These are phyloP conservation scores for Amesomyces nigricolor DNA, from an alignment of 2,329 filamentous ascomycete genomes.

Conservation along the genomic window DNA sequence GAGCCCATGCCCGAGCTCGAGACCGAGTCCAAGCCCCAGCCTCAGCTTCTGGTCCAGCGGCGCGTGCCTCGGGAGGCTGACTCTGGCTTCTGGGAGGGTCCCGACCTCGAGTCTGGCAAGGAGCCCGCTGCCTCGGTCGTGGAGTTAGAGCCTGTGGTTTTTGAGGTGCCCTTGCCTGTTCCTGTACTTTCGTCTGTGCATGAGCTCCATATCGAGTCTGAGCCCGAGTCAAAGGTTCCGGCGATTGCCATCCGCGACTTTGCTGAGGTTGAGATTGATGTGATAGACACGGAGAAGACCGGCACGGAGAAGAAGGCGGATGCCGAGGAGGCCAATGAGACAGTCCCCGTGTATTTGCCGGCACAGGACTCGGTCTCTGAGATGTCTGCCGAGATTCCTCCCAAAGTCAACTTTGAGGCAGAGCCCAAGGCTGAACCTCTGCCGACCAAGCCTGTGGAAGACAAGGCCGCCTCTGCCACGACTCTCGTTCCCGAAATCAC, in stretches of 20 bases:
- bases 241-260: constrained; percentile 17
- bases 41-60: not conserved
- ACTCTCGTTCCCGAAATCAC: constrained; percentile 1
- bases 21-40: not conserved
- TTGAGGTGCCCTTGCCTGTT: not conserved
- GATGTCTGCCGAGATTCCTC: not conserved
- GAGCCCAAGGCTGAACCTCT: constrained; percentile 5
- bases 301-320: constrained; percentile 6
- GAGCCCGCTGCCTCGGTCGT: constrained; percentile 12
- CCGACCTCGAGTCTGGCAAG: constrained; percentile 16
- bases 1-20: constrained; percentile 13
- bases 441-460: not conserved
- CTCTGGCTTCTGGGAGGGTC: constrained; percentile 25
- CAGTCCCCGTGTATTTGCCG: not conserved
- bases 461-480: not conserved
- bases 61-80: constrained; percentile 18
- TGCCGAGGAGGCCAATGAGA: not conserved
- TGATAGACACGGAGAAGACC: not conserved
- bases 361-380: constrained; percentile 5
- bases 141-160: constrained; percentile 15
- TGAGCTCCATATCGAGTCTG: constrained; percentile 7
- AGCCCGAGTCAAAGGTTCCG: constrained; percentile 1
- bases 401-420: constrained; percentile 5
- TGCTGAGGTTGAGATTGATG: constrained; percentile 3
- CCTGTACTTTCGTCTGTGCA: constrained; percentile 1